These are phyloP conservation scores for Yarrowia alimentaria DNA, from an alignment of 805 yeast species.

Conservation along the genomic window DNA sequence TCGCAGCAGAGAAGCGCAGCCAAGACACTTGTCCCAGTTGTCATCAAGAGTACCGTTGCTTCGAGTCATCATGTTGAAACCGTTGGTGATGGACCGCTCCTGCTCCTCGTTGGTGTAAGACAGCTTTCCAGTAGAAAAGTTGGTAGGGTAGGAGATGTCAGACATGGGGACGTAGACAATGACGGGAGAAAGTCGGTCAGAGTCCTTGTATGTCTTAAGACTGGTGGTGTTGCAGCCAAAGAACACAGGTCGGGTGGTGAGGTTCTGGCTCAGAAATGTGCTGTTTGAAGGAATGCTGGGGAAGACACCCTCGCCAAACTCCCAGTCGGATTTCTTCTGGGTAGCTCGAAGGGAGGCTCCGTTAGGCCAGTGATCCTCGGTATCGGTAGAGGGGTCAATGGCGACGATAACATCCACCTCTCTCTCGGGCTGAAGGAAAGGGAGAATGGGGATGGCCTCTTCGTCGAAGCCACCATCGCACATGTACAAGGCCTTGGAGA, in stretches of 20 bases:
- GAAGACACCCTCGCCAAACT: constrained; percentile 48
- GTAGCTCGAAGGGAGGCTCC: constrained; percentile 61
- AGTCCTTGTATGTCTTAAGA: constrained; percentile 55
- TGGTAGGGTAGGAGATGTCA: constrained; percentile 65
- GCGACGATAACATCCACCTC: constrained; percentile 64
- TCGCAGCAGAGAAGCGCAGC: constrained; percentile 80
- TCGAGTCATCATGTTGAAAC: constrained; percentile 67
- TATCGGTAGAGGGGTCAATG: constrained; percentile 67
- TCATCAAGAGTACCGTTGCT: constrained; percentile 63
- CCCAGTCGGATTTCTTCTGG: constrained; percentile 55
- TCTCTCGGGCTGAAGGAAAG: constrained; percentile 59
- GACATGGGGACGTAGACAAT: constrained; percentile 68
- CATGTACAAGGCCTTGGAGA: constrained; percentile 47
- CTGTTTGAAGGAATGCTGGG: constrained; percentile 49
- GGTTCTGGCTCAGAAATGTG: constrained; percentile 59
- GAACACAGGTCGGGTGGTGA: constrained; percentile 57
- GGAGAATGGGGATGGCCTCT: constrained; percentile 63
- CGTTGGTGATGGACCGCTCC: constrained; percentile 63
- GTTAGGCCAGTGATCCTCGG: constrained; percentile 58
- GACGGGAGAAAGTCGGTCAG: constrained; percentile 51
- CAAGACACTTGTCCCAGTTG: constrained; percentile 71
- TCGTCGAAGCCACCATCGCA: constrained; percentile 74
- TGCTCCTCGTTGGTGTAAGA: constrained; percentile 60
- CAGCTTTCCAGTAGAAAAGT: constrained; percentile 69
- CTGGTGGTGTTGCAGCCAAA: constrained; percentile 74